phyloP scores from a whole-genome alignment of 208 protist genomes.

The Wallacemonas sp. region DNA sequence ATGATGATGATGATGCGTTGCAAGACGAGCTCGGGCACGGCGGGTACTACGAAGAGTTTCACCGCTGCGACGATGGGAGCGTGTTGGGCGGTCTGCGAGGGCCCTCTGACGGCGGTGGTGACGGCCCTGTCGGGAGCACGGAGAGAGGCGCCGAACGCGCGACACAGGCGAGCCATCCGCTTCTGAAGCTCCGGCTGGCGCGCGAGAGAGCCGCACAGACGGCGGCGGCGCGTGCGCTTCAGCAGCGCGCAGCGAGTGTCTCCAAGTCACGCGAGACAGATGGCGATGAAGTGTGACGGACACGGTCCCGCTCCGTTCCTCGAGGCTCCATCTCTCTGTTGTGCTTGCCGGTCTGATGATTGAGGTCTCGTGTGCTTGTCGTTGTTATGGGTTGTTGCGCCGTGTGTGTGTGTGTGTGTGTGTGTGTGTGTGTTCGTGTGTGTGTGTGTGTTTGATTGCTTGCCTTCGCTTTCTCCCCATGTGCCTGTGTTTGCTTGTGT shows the following conservation, averaged over 20 bases:
- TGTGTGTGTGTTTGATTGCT: slow-evolving; percentile 12
- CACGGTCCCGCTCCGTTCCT: too few relatives aligned
- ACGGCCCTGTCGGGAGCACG: neutral
- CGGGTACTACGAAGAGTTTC: neutral
- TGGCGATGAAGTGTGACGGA: too few relatives aligned
- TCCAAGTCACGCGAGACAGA: neutral
- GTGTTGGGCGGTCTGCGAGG: too few relatives aligned
- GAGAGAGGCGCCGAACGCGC: neutral
- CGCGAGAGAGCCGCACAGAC: slow-evolving; percentile 1
- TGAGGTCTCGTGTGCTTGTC: too few relatives aligned
- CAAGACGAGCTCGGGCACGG: neutral
- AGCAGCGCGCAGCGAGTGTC: neutral
- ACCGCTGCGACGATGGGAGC: slow-evolving; percentile 2
- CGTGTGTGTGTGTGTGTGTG: neutral
- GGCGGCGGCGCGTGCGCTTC: neutral
- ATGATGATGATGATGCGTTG: neutral
- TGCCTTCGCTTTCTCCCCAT: neutral
- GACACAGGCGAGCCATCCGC: neutral
- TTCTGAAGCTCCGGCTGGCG: neutral
- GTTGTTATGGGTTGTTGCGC: slow-evolving; percentile 10
- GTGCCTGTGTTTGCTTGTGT: slow-evolving; percentile 10
- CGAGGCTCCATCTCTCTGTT: too few relatives aligned
- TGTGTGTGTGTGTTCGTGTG: slow-evolving; percentile 10
- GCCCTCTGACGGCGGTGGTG: too few relatives aligned
- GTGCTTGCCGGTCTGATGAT: too few relatives aligned